Evolutionary conservation across 2,329 filamentous ascomycete species (phyloP), one percentile per base, ranked within the genome.

Genomic region (Fusarium sp.): DNA sequence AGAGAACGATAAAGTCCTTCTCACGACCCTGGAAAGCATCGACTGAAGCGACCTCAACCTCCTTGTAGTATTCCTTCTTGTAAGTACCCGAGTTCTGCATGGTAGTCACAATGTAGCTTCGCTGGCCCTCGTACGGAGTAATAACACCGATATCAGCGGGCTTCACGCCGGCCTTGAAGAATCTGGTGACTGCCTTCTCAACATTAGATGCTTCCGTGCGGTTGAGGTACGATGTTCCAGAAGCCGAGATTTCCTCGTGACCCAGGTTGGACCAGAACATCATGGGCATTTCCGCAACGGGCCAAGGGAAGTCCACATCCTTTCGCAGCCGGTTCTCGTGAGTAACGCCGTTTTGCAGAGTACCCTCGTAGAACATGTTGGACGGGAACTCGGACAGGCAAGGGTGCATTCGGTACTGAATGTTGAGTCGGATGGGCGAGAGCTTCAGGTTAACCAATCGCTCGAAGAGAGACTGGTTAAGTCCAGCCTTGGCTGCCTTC

Each of bases 241-340:
- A 98, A 1, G 97, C 97, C 8, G 96, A 98, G 60, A 99, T 99
- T 83, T 99, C 97, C 83, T 99, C 97, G 69, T 97, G 97, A 69
- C 97, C 97, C 65, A 98, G 87, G 81, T 99, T 99, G 30, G 95
- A 97, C 97, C 97, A 99, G 86, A 99, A 99, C 97, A 98, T 98
- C 97, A 99, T 99, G 4, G 97, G 97, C 77, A 92, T 95, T 81
- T 98, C 96, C 22, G 88, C 90, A 33, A 98, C 94, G 4, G 97
- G 97, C 97, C 97, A 99, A 14, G 97, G 97, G 82, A 99, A 99
- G 83, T 99, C 97, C 32, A 99, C 95, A 78, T 99, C 96, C 75
- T 93, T 93, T 72, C 96, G 93, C 73, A 98, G 89, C 70, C 97
- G 93, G 80, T 97, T 93, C 76, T 94, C 92, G 81, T 94, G 94